Evolutionary conservation across 495 filamentous ascomycete species (phyloP), one percentile per base, ranked within the genome.

Genomic region (Penicillium riverlandense): DNA sequence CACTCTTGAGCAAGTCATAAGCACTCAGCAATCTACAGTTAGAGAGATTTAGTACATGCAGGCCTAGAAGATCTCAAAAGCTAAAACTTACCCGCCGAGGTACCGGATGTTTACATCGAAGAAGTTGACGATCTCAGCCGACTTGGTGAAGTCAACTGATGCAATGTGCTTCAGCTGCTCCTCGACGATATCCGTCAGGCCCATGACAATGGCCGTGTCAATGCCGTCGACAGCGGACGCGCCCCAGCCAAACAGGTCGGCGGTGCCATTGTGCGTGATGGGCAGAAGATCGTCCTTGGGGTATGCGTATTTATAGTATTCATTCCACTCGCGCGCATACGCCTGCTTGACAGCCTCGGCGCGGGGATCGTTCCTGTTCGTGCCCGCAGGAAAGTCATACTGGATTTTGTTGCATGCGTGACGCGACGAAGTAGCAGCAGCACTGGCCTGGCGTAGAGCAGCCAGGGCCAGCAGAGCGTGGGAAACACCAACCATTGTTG

Each of bases 31-130:
- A 46, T 6, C 54, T 57, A 41, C 29, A 36, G 0, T 22, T 6
- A 3, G 22, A 22, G 22, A 15, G 13, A 35, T 16, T 38, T 38
- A 46, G 43, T 14, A 11, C 0, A 14, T n/a, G 34, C 12, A 32
- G 10, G 7, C 4, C 7, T 13, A 4, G 14, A 40, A 41, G 14
- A 27, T 15, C 4, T 11, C 14, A 38, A 2, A 22, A 35, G 44
- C 7, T 16, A 6, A 10, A 31, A 44, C 32, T 37, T 40, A 53
- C 53, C 53, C 53, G 6, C 40, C 53, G 13, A 57, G 29, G 28
- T 57, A 57, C 14, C 53, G 50, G 34, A 57, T 57, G 33, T 53
- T 57, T 2, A 50, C 41, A 32, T 57, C 53, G 27, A 57, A 57
- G 11, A 52, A 52, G 39, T 53, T 31, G 28, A 53, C 53, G 1